These are phyloP conservation scores for Aulographum hederae DNA, from an alignment of 2,329 filamentous ascomycete genomes.

Conservation along the genomic window DNA sequence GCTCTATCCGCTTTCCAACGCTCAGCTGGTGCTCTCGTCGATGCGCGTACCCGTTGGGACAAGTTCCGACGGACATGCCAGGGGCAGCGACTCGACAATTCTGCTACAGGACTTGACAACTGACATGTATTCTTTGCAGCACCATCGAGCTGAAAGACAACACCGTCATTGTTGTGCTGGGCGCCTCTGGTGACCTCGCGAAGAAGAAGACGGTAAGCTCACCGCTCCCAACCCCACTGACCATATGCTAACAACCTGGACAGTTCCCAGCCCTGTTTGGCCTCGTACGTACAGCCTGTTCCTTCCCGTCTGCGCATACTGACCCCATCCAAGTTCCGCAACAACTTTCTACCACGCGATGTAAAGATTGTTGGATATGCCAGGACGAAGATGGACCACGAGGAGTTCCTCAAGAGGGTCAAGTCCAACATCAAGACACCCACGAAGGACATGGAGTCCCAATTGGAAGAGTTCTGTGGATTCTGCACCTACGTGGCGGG, in stretches of 20 bases:
- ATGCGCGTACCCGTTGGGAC: too few species aligned
- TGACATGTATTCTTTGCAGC: too few species aligned
- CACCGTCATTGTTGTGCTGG: slow-evolving; percentile 84
- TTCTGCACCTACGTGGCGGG: slow-evolving; percentile 91
- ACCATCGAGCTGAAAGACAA: slow-evolving; percentile 95
- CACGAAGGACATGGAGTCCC: slow-evolving; percentile 91
- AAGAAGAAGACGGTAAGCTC: slow-evolving; percentile 94
- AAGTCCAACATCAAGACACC: slow-evolving; percentile 98
- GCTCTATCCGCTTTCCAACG: too few species aligned
- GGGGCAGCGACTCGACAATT: too few species aligned
- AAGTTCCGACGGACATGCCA: slow-evolving; percentile 2
- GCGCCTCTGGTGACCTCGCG: slow-evolving; percentile 83
- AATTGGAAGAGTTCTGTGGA: slow-evolving; percentile 74
- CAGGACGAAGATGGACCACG: slow-evolving; percentile 96
- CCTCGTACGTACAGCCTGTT: slow-evolving; percentile 47
- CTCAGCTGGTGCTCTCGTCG: too few species aligned
- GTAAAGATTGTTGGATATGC: slow-evolving; percentile 98
- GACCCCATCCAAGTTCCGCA: slow-evolving; percentile 61
- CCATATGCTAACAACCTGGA: slow-evolving; percentile 7
- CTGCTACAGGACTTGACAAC: too few species aligned
- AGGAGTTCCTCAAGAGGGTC: slow-evolving; percentile 85
- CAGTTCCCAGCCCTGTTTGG: slow-evolving; percentile 96
- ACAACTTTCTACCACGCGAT: slow-evolving; percentile 94
- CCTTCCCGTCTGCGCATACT: slow-evolving; percentile 1
- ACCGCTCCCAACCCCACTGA: slow-evolving; percentile 5